Conservation (phyloP, 345 rosid genomes). For the Aethionema arabicum region DNA sequence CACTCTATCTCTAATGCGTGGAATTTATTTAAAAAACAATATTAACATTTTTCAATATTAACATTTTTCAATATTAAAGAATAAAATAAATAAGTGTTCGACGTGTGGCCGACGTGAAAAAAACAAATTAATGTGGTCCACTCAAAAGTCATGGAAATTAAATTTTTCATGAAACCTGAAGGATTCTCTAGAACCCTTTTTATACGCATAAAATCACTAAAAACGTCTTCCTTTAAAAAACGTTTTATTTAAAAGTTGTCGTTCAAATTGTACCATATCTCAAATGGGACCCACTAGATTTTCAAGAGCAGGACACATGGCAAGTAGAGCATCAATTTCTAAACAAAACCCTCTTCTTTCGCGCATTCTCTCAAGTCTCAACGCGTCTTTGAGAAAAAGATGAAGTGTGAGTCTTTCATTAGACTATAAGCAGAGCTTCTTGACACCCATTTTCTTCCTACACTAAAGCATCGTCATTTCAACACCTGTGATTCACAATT, state of each 20-base stretch:
- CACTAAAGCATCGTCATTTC: too few relatives aligned
- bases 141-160: neutral
- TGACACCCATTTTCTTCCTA: too few relatives aligned
- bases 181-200: neutral
- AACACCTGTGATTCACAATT: neutral
- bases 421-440: constrained; percentile 10
- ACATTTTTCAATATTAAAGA: too few relatives aligned
- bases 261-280: constrained; percentile 22
- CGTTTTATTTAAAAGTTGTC: neutral
- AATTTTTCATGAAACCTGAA: constrained; percentile 26
- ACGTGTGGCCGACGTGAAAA: constrained; percentile 9
- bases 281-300: constrained; percentile 28
- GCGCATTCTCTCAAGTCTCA: constrained; percentile 1
- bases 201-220: too few relatives aligned
- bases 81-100: neutral
- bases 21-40: too few relatives aligned
- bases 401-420: constrained; percentile 25
- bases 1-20: too few relatives aligned
- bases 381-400: constrained; percentile 22
- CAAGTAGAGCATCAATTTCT: constrained; percentile 2
- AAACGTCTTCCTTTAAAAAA: neutral
- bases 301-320: constrained; percentile 17
- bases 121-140: constrained; percentile 18
- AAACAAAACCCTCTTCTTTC: neutral
- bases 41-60: too few relatives aligned